Percentiles rank a stretch among this genome's conserved stretches.
These are phyloP conservation scores for Coleophoma eucalyptorum DNA, from an alignment of 2,329 filamentous ascomycete genomes.

Conservation along the genomic window DNA sequence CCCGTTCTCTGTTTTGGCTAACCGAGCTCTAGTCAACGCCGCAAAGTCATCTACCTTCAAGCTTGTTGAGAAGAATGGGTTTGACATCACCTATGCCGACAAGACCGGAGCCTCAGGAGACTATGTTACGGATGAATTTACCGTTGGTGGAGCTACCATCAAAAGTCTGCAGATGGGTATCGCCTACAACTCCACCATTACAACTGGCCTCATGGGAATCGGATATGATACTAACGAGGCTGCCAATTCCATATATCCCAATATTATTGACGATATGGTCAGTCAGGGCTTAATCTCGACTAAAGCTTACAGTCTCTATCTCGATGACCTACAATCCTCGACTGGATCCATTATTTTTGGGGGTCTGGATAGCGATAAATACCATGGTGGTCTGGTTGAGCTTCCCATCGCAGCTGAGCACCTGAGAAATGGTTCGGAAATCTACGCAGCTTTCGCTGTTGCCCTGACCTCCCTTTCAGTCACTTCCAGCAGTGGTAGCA, in stretches of 20 bases:
- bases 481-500: conserved; percentile 33
- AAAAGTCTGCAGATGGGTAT: conserved; percentile 51
- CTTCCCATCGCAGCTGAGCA: conserved; percentile 6
- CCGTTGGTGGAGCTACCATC: conserved; percentile 45
- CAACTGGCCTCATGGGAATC: conserved; percentile 55
- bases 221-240: conserved; percentile 49
- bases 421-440: conserved; percentile 7
- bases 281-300: conserved; percentile 39
- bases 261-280: conserved; percentile 28
- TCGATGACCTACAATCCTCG: conserved; percentile 29
- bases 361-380: conserved; percentile 43
- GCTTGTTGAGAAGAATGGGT: conserved; percentile 37
- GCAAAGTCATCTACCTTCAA: conserved; percentile 44
- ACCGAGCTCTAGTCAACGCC: conserved; percentile 5
- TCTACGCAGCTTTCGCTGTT: conserved; percentile 21
- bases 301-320: conserved; percentile 34
- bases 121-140: conserved; percentile 54
- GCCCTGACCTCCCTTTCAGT: conserved; percentile 26
- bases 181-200: conserved; percentile 42
- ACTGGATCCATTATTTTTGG: conserved; percentile 38
- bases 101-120: conserved; percentile 48
- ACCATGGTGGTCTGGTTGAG: conserved; percentile 30
- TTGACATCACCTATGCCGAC: conserved; percentile 60
- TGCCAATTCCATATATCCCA: conserved; percentile 33
- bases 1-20: not conserved